Conservation (phyloP, 805 yeast genomes). For the Nakazawaea wickerhamii region DNA sequence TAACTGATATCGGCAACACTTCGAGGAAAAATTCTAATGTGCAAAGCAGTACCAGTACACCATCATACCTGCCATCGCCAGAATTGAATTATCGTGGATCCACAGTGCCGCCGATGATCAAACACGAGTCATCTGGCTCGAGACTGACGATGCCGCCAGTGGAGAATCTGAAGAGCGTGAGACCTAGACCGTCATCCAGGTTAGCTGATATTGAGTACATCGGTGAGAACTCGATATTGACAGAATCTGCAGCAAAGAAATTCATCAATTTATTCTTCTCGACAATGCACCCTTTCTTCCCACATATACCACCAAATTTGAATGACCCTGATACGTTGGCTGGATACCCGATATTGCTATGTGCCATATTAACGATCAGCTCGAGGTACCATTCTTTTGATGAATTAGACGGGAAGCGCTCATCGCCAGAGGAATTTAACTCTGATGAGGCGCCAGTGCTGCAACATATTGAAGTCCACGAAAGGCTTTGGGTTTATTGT, state of each 20-base stretch:
- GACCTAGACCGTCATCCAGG: constrained; percentile 42
- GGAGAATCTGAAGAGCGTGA: constrained; percentile 32
- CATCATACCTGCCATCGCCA: neutral
- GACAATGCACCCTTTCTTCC: constrained; percentile 86
- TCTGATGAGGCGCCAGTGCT: neutral
- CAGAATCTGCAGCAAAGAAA: constrained; percentile 55
- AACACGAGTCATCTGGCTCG: constrained; percentile 9
- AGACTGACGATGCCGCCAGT: constrained; percentile 40
- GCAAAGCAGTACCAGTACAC: neutral
- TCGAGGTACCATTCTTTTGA: constrained; percentile 67
- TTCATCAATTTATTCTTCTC: constrained; percentile 60
- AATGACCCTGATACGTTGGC: constrained; percentile 63
- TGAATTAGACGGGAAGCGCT: constrained; percentile 26
- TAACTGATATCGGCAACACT: neutral
- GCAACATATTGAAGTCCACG: constrained; percentile 62
- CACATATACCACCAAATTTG: constrained; percentile 72
- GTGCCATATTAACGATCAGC: constrained; percentile 76
- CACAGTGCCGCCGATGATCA: constrained; percentile 2
- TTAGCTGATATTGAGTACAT: constrained; percentile 63
- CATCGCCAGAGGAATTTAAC: constrained; percentile 13
- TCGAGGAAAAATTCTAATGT: neutral
- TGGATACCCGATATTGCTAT: constrained; percentile 73
- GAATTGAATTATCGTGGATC: neutral
- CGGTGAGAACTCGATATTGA: constrained; percentile 49
- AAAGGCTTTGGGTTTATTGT: constrained; percentile 77